phyloP scores from a whole-genome alignment of 164 flowering plant species.

The Tinospora cordifolia region DNA sequence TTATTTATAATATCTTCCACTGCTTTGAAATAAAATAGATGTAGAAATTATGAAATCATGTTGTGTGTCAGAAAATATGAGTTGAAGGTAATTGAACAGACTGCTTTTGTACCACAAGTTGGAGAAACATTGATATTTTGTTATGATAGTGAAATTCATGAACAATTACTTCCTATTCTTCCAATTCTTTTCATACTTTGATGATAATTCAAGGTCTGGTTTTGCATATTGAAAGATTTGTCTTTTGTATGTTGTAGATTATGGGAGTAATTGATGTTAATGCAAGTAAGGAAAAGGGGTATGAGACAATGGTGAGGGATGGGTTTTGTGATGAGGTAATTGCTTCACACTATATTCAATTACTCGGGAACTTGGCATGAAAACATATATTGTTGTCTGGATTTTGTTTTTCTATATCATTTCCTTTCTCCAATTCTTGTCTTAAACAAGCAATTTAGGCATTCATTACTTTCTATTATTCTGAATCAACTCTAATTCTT shows the following conservation, averaged over 20 bases:
- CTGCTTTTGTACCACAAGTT: not conserved
- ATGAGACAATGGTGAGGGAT: slow-evolving; percentile 75
- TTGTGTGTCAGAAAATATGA: not conserved
- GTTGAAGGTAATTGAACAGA: not conserved
- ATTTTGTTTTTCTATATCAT: not conserved
- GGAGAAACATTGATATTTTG: not conserved
- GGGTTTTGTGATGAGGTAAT: slow-evolving; percentile 88
- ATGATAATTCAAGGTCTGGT: not conserved
- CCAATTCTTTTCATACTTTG: not conserved
- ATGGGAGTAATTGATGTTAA: slow-evolving; percentile 77
- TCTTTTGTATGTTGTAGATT: slow-evolving; percentile 38
- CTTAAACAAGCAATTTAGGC: not conserved
- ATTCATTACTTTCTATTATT: not conserved
- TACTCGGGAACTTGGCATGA: not conserved
- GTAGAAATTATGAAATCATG: not conserved
- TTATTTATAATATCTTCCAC: not conserved
- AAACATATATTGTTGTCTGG: not conserved
- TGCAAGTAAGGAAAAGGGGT: slow-evolving; percentile 75
- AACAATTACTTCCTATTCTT: not conserved
- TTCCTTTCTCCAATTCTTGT: not conserved
- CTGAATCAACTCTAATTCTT: not conserved
- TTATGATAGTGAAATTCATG: not conserved
- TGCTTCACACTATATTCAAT: not conserved
- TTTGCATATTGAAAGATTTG: slow-evolving; percentile 1
- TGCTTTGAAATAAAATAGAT: not conserved